Base-by-base conservation (phyloP, 1,284 basidiomycete species). In the Cryptococcus sp. region DNA sequence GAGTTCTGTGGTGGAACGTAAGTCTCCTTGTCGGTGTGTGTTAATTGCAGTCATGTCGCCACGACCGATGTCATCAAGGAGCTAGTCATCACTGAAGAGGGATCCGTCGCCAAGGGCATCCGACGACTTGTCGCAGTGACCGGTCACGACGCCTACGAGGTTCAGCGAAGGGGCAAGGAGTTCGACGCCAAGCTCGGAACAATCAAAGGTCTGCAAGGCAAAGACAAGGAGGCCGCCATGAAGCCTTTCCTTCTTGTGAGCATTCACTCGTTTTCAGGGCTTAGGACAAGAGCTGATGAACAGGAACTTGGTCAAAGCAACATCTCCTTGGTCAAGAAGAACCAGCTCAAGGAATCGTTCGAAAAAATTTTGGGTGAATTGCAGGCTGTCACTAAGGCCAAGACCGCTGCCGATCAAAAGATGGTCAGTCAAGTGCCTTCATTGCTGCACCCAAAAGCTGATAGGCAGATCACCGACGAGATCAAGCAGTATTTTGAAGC, bases 1-100 rank as follows among this genome's bases (percentile, higher is more conserved):
- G 96, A 98, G 76, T 96, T 98, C 71, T 98, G 94, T 74, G 94
- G 94, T 76, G 94, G 94, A 74, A 98, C 96, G 86, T 90, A 64
- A 75, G 87, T 82, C 24, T 18, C 2, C 32, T 11, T 24, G 21
- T 11, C 32, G 23, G 1, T 3, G 19, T 22, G 23, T 34, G 11
- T 37, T 55, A 49, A 44, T 36, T 16, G 31, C 55, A 91, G 87
- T 0, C 94, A 99, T 72, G 96, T 98, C 50, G 82, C 83, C 24
- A 88, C 87, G 76, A 98, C 94, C 0, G 91, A 92, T 23, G 91
- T 94, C 62, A 98, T 99, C 80, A 91, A 92, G 73, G 85, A 90
- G 69, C 88, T 99, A 70, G 85, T 96, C 48, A 87, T 99, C 59
- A 86, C 83, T 24, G 94, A 98, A 70, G 96, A 98, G 75, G 88